Percentiles rank a stretch among this genome's conserved stretches.
phyloP scores from a whole-genome alignment of 140 eudicot genomes.

The Stevia rebaudiana region DNA sequence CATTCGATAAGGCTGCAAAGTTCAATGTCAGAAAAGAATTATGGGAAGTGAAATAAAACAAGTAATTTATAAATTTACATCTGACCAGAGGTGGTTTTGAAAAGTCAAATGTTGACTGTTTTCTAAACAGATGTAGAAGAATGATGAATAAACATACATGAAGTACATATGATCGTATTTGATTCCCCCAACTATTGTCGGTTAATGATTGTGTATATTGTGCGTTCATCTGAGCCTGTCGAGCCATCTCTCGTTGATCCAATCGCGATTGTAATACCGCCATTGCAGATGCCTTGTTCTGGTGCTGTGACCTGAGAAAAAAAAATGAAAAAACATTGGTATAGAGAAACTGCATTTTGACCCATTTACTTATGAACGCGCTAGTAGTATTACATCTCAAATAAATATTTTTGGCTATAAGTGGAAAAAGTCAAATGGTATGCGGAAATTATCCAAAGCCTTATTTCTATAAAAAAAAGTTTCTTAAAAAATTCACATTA shows the following conservation, averaged over 20 bases:
- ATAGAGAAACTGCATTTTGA: background rate
- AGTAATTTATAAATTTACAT: no score
- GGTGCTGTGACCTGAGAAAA: slow-evolving; percentile 70
- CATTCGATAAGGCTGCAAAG: slow-evolving; percentile 87
- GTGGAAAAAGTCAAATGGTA: background rate
- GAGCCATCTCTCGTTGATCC: slow-evolving; percentile 84
- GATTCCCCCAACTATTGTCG: slow-evolving; percentile 85
- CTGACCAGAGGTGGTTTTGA: no score
- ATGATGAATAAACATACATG: slow-evolving; percentile 21
- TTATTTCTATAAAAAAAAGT: background rate
- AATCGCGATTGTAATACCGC: slow-evolving; percentile 85
- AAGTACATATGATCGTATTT: slow-evolving; percentile 77
- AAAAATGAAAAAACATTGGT: background rate
- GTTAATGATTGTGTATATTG: slow-evolving; percentile 78
- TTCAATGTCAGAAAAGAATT: background rate
- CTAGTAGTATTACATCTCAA: background rate
- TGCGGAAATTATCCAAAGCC: background rate
- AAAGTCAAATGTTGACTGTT: background rate
- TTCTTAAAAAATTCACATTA: background rate
- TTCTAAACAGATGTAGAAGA: background rate
- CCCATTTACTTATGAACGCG: background rate
- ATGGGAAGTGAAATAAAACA: no score
- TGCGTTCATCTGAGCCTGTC: slow-evolving; percentile 73
- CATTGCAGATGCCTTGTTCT: slow-evolving; percentile 87
- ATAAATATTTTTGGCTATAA: background rate